These are phyloP conservation scores for Calocera cornea DNA, from an alignment of 768 basidiomycete species.

Conservation along the genomic window DNA sequence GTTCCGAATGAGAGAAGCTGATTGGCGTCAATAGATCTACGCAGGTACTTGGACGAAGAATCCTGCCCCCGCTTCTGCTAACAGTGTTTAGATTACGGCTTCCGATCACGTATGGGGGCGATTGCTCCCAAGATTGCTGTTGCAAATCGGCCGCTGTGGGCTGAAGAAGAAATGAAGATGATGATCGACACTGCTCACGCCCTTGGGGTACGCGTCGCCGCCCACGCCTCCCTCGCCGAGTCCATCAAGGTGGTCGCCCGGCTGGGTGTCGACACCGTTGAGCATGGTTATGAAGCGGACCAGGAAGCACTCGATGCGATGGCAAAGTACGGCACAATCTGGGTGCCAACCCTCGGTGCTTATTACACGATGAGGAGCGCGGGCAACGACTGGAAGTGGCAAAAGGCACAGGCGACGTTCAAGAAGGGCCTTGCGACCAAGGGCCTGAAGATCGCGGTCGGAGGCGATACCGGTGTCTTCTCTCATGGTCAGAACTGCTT, in stretches of 20 bases:
- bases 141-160: not conserved
- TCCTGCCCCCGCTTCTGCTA: not conserved
- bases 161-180: constrained; percentile 13
- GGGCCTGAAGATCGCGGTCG: constrained; percentile 41
- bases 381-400: not conserved
- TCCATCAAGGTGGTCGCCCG: constrained; percentile 25
- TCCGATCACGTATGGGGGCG: constrained; percentile 36
- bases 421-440: constrained; percentile 31
- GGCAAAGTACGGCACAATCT: constrained; percentile 25
- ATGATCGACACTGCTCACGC: constrained; percentile 41
- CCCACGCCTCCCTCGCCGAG: constrained; percentile 34
- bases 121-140: constrained; percentile 23
- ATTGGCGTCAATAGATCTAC: not conserved
- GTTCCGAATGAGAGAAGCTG: not conserved
- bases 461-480: constrained; percentile 54
- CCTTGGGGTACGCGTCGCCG: constrained; percentile 44
- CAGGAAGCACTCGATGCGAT: constrained; percentile 8
- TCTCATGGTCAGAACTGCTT: constrained; percentile 45
- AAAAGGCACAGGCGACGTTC: constrained; percentile 24
- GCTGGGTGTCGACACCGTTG: constrained; percentile 37
- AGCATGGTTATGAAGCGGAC: constrained; percentile 35
- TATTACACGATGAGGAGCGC: constrained; percentile 26
- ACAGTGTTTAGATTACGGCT: constrained; percentile 30
- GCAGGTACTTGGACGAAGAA: constrained; percentile 19
- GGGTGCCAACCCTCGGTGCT: constrained; percentile 47